A percentile compares a stretch with the other conserved stretches of the same genome.
Conservation (phyloP, 2,329 filamentous ascomycete genomes). For the Alternaria angustiovoidea region DNA sequence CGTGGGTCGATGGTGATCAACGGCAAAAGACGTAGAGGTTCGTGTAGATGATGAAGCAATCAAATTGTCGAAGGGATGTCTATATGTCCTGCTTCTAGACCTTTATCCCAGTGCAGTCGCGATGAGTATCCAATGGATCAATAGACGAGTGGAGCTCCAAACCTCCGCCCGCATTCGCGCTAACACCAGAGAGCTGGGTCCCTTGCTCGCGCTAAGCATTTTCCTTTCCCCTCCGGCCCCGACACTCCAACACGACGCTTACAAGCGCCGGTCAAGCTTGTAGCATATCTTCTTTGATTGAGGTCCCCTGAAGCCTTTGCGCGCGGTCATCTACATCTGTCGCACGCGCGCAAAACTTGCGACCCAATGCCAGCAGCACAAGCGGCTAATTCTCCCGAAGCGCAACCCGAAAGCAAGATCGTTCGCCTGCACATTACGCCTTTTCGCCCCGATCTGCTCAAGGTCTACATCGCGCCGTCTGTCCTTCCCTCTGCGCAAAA, state of each 20-base stretch:
- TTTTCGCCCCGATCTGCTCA: constrained; percentile 76
- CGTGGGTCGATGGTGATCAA: background rate
- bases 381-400: constrained; percentile 31
- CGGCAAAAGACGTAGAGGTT: background rate
- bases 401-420: constrained; percentile 29
- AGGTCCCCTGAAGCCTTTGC: constrained; percentile 1
- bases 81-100: background rate
- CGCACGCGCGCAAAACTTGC: constrained; percentile 28
- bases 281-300: constrained; percentile 2
- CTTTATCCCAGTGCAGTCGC: background rate
- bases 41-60: background rate
- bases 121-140: background rate
- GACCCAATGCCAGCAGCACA: constrained; percentile 46
- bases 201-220: constrained; percentile 43
- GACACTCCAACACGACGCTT: constrained; percentile 23
- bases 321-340: constrained; percentile 10
- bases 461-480: constrained; percentile 73
- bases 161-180: constrained; percentile 26
- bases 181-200: constrained; percentile 24
- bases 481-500: constrained; percentile 73
- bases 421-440: constrained; percentile 86
- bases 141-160: constrained; percentile 18
- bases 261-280: constrained; percentile 18
- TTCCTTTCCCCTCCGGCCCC: constrained; percentile 38
- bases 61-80: background rate